These are phyloP conservation scores for Thermothelomyces thermophilus DNA, from an alignment of 2,329 filamentous ascomycete species.

Conservation along the genomic window DNA sequence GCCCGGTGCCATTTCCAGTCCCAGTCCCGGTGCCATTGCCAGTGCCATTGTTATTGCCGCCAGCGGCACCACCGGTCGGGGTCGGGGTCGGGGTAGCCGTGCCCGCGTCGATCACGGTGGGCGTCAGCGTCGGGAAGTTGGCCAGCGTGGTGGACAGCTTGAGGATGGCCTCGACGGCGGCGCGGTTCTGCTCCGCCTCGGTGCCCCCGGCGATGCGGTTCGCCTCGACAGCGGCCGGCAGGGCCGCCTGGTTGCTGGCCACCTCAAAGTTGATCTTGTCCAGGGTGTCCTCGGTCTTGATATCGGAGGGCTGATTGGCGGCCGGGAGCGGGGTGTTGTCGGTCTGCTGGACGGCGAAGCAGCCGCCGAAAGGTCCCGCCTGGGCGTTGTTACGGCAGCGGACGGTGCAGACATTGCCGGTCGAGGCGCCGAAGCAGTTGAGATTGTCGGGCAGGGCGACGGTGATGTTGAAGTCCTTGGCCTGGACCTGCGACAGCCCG, in stretches of 20 bases:
- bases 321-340: conserved; percentile 39
- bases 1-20: too few relatives aligned
- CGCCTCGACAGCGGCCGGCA: conserved; percentile 40
- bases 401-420: conserved; percentile 40
- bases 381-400: conserved; percentile 53
- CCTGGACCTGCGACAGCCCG: conserved; percentile 50
- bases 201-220: conserved; percentile 37
- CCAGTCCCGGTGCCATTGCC: too few relatives aligned
- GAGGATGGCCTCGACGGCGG: conserved; percentile 30
- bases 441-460: conserved; percentile 46
- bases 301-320: conserved; percentile 38
- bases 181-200: conserved; percentile 28
- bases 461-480: conserved; percentile 50
- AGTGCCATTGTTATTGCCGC: too few relatives aligned
- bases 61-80: neutral
- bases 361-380: conserved; percentile 48
- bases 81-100: neutral
- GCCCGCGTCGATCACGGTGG: neutral
- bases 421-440: conserved; percentile 41
- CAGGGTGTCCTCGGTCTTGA: conserved; percentile 41
- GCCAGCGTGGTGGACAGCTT: conserved; percentile 7
- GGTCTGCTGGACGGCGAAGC: conserved; percentile 51
- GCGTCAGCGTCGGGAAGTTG: neutral
- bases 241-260: conserved; percentile 43
- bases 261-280: conserved; percentile 43